These are phyloP conservation scores for Saccharomyces hybrid DNA, from an alignment of 1,139 yeast species.

Conservation along the genomic window DNA sequence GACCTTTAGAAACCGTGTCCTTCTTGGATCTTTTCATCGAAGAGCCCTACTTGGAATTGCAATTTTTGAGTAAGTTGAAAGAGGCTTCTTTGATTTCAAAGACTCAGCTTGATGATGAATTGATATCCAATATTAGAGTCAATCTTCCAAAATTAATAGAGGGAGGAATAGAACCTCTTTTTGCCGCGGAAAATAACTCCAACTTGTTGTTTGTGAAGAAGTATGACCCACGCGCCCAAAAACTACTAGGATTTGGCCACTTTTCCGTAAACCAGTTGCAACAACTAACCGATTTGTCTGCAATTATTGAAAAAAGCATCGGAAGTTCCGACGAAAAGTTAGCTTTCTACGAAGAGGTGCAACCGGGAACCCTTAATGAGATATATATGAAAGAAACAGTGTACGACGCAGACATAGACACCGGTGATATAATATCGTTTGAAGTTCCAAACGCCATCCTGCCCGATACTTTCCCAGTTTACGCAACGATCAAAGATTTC, in stretches of 20 bases:
- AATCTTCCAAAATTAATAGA: slow-evolving; percentile 12
- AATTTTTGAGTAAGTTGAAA: slow-evolving; percentile 15
- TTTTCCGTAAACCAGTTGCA: slow-evolving; percentile 47
- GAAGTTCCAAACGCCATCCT: slow-evolving; percentile 33
- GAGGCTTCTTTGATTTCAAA: slow-evolving; percentile 8
- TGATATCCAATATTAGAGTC: slow-evolving; percentile 18
- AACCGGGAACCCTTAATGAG: slow-evolving; percentile 51
- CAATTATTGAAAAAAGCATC: slow-evolving; percentile 41
- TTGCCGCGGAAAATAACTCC: slow-evolving; percentile 32
- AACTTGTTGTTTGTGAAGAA: slow-evolving; percentile 57
- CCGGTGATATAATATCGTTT: slow-evolving; percentile 73
- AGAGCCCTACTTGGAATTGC: slow-evolving; percentile 29
- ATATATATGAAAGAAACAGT: slow-evolving; percentile 35
- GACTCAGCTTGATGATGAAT: slow-evolving; percentile 12
- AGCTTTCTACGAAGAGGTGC: slow-evolving; percentile 61
- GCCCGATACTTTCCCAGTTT: slow-evolving; percentile 21
- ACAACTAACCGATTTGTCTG: slow-evolving; percentile 41
- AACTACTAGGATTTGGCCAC: slow-evolving; percentile 57
- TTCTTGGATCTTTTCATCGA: slow-evolving; percentile 27
- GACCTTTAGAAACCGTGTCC: slow-evolving; percentile 6
- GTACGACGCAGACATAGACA: slow-evolving; percentile 57
- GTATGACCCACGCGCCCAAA: slow-evolving; percentile 53
- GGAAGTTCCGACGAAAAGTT: slow-evolving; percentile 35
- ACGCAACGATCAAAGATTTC: slow-evolving; percentile 40
- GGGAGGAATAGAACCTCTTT: slow-evolving; percentile 7